Base-by-base conservation (phyloP, 1,284 basidiomycete genomes). In the Ustilago tritici region DNA sequence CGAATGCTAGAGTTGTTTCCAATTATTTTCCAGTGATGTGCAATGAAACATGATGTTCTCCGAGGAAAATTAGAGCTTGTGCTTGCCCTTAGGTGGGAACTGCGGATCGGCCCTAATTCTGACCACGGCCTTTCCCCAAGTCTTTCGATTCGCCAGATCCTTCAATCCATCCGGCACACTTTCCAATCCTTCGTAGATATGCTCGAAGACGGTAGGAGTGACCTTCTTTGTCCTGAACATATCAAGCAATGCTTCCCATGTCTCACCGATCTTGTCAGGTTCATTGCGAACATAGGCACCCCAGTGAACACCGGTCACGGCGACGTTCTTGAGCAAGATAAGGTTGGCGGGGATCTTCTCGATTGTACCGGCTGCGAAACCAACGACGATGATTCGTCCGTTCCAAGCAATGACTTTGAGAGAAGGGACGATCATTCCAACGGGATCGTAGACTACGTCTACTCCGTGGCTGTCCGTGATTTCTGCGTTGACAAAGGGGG, bases 51-150 rank as follows among this genome's bases (percentile, higher is more conserved):
- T 40, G 38, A 46, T 19, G 43, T 38, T 46, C 35, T 23, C 11
- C 43, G 43, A 19, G 41, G 3, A 15, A 43, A 17, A 9, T 69
- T 38, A 80, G 23, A 80, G 68, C 69, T 78, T 80, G 60, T 64
- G 56, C 71, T 75, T 78, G 36, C 78, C 75, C 66, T 72, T 80
- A 19, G 78, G 76, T 5, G 78, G 78, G 52, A 59, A 62, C 38
- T 70, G 58, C 9, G 78, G 78, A 49, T 82, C 80, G 35, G 71
- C 72, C 10, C 76, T 56, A 40, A 98, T 87, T 43, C 89, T 89
- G 1, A 94, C 90, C 23, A 96, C 88, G 0, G 90, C 93, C 86
- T 98, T 98, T 1, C 95, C 96, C 93, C 94, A 98, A 2, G 95
- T 96, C 88, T 94, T 91, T 67, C 96, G 88, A 61, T 89, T 89